phyloP scores from a whole-genome alignment of 345 rosid genomes.

The Eucalyptus cloeziana region DNA sequence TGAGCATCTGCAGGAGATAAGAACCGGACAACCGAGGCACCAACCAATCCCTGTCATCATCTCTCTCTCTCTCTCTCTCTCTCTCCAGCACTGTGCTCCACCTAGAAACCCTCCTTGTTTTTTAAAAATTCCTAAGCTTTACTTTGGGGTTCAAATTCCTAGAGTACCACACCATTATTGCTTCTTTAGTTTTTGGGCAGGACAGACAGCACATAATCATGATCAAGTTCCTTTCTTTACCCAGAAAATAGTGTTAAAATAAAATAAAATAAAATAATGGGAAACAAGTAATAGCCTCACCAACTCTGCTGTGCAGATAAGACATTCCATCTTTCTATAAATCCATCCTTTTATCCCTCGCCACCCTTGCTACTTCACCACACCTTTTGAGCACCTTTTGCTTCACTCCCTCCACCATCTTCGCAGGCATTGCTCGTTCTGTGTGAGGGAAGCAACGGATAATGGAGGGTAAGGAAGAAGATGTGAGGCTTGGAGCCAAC shows the following conservation, averaged over 20 bases:
- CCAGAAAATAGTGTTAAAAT: neutral
- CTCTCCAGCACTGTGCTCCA: neutral
- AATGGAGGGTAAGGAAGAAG: slow-evolving; percentile 13
- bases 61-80: neutral
- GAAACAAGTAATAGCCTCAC: neutral
- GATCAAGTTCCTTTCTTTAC: neutral
- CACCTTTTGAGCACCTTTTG: neutral
- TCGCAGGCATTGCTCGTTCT: neutral
- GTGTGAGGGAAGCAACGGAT: neutral
- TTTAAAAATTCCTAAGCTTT: neutral
- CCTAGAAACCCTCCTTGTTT: neutral
- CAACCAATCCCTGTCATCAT: neutral
- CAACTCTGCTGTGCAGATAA: neutral
- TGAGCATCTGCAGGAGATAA: neutral
- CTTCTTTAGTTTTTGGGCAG: neutral
- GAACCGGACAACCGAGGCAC: neutral
- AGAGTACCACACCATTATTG: neutral
- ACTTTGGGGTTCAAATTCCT: neutral
- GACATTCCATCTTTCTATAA: neutral
- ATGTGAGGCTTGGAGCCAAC: slow-evolving; percentile 11
- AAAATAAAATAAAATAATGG: neutral
- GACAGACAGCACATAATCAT: neutral
- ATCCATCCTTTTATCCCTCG: neutral
- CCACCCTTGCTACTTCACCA: neutral
- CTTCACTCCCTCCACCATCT: neutral